Base-by-base conservation (phyloP, 257 asterid species). In the Forsythia suspensa region DNA sequence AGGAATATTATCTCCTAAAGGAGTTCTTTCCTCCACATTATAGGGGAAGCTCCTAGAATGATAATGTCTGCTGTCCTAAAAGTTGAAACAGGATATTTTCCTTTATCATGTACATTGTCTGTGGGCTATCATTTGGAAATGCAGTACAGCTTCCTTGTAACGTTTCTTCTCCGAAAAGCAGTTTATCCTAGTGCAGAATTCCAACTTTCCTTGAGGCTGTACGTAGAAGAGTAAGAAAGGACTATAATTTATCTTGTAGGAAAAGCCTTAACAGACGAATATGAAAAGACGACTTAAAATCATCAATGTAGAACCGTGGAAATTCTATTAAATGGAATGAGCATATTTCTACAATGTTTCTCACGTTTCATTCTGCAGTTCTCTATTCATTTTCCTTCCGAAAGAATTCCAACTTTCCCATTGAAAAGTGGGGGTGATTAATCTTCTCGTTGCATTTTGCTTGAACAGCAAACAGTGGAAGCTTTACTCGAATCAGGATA, bases 401-500 rank as follows among this genome's bases (percentile, higher is more conserved):
- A 18, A 16, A 52, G 13, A 9, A 73, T 72, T 10, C 39, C 39
- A 2, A 29, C 70, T 37, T 24, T 21, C 6, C 10, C 37, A 1
- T 9, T 20, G 34, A 63, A 71, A 73, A 48, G n/a, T 15, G 29
- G 44, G 37, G 55, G 61, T 67, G 18, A 41, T 59, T 76, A 65
- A 72, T 66, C 6, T 24, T 41, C 20, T 74, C 18, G 42, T 81
- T 79, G 55, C 21, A 20, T 68, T 24, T 65, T 69, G 76, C 71
- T 48, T 72, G 67, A 72, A 80, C 94, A 93, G 98, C 97, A 93
- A 93, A 93, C 92, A 0, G 29, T 92, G 84, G 96, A 93, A 85
- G 93, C 92, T 24, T 86, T 93, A 75, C 88, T 95, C 41, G 96
- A 92, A 81, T 87, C 99, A 20, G 99, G 97, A 71, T 71, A 85